These are phyloP conservation scores for Penicillium macrosclerotiorum DNA, from an alignment of 495 filamentous ascomycete genomes.

Conservation along the genomic window DNA sequence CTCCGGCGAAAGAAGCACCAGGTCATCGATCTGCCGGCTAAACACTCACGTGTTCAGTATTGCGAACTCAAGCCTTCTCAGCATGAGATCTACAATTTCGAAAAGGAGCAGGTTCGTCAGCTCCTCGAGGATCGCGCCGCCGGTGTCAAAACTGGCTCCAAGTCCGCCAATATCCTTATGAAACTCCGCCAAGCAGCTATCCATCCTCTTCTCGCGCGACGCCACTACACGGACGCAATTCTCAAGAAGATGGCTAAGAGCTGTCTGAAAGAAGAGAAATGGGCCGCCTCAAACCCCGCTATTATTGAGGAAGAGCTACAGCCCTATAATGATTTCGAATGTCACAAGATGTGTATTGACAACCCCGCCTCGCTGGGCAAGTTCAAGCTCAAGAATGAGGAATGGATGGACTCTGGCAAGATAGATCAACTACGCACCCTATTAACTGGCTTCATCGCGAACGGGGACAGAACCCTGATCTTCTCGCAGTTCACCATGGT, in stretches of 20 bases:
- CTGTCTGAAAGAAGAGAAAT: slow-evolving; percentile 63
- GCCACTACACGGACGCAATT: slow-evolving; percentile 68
- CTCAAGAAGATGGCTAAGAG: slow-evolving; percentile 77
- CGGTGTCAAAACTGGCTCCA: slow-evolving; percentile 54
- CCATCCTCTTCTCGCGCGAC: slow-evolving; percentile 83
- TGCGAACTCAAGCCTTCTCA: slow-evolving; percentile 74
- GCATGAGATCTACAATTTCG: slow-evolving; percentile 64
- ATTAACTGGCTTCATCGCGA: slow-evolving; percentile 66
- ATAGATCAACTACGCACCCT: slow-evolving; percentile 73
- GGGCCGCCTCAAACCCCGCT: slow-evolving; percentile 56
- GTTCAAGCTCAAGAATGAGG: slow-evolving; percentile 66
- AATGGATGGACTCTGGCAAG: slow-evolving; percentile 95
- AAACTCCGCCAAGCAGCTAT: slow-evolving; percentile 89
- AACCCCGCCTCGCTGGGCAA: slow-evolving; percentile 65
- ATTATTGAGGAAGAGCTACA: slow-evolving; percentile 71
- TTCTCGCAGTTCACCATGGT: slow-evolving; percentile 93
- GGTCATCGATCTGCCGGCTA: slow-evolving; percentile 86
- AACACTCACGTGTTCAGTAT: slow-evolving; percentile 71
- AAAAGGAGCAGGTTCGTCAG: slow-evolving; percentile 53
- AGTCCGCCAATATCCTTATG: slow-evolving; percentile 78
- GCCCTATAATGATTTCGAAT: slow-evolving; percentile 75
- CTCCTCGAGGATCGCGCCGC: slow-evolving; percentile 56
- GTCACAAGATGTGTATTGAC: slow-evolving; percentile 73
- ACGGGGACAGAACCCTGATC: slow-evolving; percentile 82
- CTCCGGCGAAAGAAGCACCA: slow-evolving; percentile 91